A percentile compares a stretch with the other conserved stretches of the same genome.
These are phyloP conservation scores for Colletotrichum salicis DNA, from an alignment of 2,329 filamentous ascomycete species.

Conservation along the genomic window DNA sequence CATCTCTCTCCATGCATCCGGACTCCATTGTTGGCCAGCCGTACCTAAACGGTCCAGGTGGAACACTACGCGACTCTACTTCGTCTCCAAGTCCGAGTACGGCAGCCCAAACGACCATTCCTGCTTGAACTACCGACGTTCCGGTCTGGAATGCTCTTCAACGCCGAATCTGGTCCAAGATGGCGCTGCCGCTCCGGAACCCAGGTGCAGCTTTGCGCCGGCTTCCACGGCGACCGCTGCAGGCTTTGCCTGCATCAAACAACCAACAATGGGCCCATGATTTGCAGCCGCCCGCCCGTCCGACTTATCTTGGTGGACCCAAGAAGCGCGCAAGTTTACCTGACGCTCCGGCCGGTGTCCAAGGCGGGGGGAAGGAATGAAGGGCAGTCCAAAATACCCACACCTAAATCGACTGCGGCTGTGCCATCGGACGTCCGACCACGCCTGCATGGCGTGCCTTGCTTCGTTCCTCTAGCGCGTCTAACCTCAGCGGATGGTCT, in stretches of 20 bases:
- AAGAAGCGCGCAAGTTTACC: not conserved
- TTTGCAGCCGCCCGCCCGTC: not conserved
- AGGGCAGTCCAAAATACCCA: not conserved
- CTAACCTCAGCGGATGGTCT: slow-evolving; percentile 4
- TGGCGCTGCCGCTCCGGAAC: slow-evolving; percentile 17
- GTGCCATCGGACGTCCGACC: slow-evolving; percentile 34
- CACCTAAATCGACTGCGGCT: slow-evolving; percentile 14
- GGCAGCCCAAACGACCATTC: slow-evolving; percentile 12
- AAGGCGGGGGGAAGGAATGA: not conserved
- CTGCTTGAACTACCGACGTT: slow-evolving; percentile 5
- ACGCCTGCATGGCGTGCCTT: slow-evolving; percentile 30
- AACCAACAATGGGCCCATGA: not conserved
- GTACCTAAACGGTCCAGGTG: slow-evolving; percentile 24
- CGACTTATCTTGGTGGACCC: not conserved
- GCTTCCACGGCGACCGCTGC: not conserved
- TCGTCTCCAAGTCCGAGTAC: slow-evolving; percentile 20
- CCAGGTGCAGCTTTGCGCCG: slow-evolving; percentile 4
- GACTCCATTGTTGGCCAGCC: slow-evolving; percentile 16
- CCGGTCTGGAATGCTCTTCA: slow-evolving; percentile 6
- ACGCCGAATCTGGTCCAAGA: slow-evolving; percentile 6
- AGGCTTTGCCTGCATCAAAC: not conserved
- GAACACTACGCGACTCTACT: slow-evolving; percentile 16
- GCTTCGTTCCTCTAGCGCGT: slow-evolving; percentile 29
- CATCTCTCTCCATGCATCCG: slow-evolving; percentile 1
- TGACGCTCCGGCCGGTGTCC: not conserved